phyloP scores from a whole-genome alignment of 495 filamentous ascomycete genomes.

The Lichina pygmaea region DNA sequence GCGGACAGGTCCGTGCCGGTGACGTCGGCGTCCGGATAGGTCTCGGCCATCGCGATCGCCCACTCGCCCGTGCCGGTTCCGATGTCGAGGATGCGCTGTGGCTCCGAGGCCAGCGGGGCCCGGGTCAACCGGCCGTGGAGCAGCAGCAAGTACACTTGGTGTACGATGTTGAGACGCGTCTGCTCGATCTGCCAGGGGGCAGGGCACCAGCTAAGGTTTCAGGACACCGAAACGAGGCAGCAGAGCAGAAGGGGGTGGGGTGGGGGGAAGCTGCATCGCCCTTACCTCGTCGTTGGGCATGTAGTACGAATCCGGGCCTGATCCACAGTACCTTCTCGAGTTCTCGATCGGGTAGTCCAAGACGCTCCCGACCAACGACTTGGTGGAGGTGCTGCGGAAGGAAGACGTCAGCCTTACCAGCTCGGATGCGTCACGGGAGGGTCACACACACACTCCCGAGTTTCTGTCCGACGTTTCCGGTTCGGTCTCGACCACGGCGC shows the following conservation, averaged over 20 bases:
- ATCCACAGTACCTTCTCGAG: constrained; percentile 35
- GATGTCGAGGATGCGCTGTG: constrained; percentile 8
- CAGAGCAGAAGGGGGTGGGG: constrained; percentile 8
- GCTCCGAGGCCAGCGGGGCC: constrained; percentile 4
- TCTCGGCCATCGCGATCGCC: constrained; percentile 10
- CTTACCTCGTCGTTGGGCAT: constrained; percentile 28
- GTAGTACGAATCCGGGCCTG: constrained; percentile 24
- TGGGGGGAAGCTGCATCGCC: constrained; percentile 15
- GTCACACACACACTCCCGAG: not conserved
- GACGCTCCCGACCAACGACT: constrained; percentile 26
- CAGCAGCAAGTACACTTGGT: constrained; percentile 9
- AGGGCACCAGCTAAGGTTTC: not conserved
- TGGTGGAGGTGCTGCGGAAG: constrained; percentile 8
- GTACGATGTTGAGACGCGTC: constrained; percentile 34
- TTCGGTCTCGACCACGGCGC: not conserved
- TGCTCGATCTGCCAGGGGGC: constrained; percentile 26
- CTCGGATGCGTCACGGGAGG: not conserved
- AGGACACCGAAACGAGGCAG: no score
- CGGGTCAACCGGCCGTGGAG: constrained; percentile 8
- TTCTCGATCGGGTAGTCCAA: constrained; percentile 32
- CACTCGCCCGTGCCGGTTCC: constrained; percentile 11
- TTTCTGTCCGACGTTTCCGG: not conserved
- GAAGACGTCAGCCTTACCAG: no score
- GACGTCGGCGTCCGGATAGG: constrained; percentile 10
- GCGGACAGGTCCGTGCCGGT: constrained; percentile 9